A percentile compares a stretch with the other conserved stretches of the same genome.
phyloP scores from a whole-genome alignment of 805 yeast genomes.

The Wickerhamomyces mucosus region DNA sequence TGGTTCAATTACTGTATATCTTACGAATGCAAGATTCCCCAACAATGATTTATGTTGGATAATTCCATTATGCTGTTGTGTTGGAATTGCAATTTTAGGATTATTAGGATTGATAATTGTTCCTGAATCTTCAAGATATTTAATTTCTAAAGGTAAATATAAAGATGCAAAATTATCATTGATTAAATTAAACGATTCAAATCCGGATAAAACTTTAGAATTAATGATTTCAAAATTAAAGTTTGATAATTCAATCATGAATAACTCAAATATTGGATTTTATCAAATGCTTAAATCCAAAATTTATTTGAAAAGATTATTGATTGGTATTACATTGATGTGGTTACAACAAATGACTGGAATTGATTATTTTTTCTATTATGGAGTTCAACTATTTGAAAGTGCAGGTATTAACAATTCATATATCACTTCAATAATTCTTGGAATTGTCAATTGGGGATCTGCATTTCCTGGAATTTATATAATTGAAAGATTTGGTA shows the following conservation, averaged over 20 bases:
- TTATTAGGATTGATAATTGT: constrained; percentile 50
- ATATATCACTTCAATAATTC: constrained; percentile 42
- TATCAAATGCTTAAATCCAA: constrained; percentile 36
- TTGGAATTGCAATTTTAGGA: constrained; percentile 34
- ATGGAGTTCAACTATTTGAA: constrained; percentile 49
- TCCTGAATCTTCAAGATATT: constrained; percentile 63
- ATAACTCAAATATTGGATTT: constrained; percentile 26
- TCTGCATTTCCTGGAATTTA: constrained; percentile 40
- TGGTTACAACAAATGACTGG: constrained; percentile 55
- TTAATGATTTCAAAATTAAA: constrained; percentile 4
- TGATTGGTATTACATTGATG: constrained; percentile 50
- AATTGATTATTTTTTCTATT: constrained; percentile 59
- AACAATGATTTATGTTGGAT: constrained; percentile 50
- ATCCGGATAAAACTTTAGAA: constrained; percentile 21
- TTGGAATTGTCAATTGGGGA: constrained; percentile 43
- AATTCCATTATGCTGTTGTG: constrained; percentile 50
- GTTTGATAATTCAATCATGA: constrained; percentile 5
- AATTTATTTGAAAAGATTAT: constrained; percentile 25
- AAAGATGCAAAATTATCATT: constrained; percentile 47
- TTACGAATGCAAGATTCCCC: constrained; percentile 28
- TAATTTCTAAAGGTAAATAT: constrained; percentile 36
- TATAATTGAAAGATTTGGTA: constrained; percentile 42
- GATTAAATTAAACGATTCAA: constrained; percentile 35
- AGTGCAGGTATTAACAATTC: constrained; percentile 45
- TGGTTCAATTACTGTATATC: constrained; percentile 56